Base-by-base conservation (phyloP, 2,329 filamentous ascomycete genomes). In the Coleophoma crateriformis region DNA sequence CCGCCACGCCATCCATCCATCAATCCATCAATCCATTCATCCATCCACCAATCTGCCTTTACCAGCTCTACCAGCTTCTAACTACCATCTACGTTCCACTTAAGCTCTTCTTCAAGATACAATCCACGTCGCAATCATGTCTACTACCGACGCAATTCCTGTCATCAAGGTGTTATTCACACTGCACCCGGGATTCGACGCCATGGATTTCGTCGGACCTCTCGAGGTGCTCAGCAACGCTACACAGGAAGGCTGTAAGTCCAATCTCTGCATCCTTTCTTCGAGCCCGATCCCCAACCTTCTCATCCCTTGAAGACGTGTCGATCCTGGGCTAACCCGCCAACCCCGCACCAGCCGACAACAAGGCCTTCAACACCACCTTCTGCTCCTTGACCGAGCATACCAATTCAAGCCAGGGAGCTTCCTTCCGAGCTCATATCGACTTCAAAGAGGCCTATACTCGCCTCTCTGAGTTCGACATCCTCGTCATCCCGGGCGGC, bases 371-470 rank as follows among this genome's bases (percentile, higher is more conserved):
- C 48, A 38, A 55, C 15, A 50, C 53, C 34, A 50, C 54, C 49
- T 62, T 63, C 47, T 58, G 58, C 45, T 54, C 58, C 65, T 74
- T 74, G 50, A 77, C 79, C 65, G 73, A 78, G 60, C 68, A 73
- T 65, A 75, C 75, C 50, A 71, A 70, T 50, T 77, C 78, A 41
- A 67, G 68, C 49, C 77, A 90, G 67, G 87, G 87, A 58, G 78
- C 85, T 63, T 75, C 82, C 59, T 73, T 94, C 67, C 80, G 81
- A 61, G 82, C 87, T 54, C 85, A 94, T 69, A 84, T 91, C 67
- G 77, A 82, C 65, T 90, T 81, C 76, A 86, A 87, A 64, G 87
- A 92, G 64, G 88, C 88, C 54, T 78, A 89, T 69, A 80, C 88
- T 52, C 76, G 76, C 14, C 64, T 67, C 44, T 45, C 54, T 15